Percentiles rank a stretch among this genome's conserved stretches.
Conservation (phyloP, 805 yeast species). For the Komagataella pseudopastoris region DNA sequence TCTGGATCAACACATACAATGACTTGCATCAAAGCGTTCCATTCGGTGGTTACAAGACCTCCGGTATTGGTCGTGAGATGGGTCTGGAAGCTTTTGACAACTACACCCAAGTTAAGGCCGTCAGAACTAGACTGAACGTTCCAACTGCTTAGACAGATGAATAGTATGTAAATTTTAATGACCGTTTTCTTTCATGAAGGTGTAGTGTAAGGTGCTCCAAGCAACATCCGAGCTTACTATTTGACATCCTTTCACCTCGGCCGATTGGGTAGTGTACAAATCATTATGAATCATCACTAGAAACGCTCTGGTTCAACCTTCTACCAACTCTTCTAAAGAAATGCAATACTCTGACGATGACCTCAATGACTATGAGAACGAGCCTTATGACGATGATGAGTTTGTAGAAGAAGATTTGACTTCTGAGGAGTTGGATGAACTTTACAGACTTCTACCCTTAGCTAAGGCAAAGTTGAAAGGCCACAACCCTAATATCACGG, state of each 20-base stretch:
- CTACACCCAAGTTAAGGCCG: constrained; percentile 81
- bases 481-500: constrained; percentile 30
- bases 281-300: background rate
- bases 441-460: constrained; percentile 28
- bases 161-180: background rate
- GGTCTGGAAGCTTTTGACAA: constrained; percentile 78
- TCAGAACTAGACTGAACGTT: constrained; percentile 29
- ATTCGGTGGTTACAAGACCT: constrained; percentile 84
- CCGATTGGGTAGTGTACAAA: background rate
- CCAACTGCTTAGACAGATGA: background rate
- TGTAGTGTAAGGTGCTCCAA: no score
- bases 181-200: background rate
- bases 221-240: background rate
- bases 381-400: constrained; percentile 17
- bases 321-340: background rate
- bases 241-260: background rate
- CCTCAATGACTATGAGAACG: constrained; percentile 1
- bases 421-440: constrained; percentile 27
- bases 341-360: background rate
- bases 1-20: constrained; percentile 86
- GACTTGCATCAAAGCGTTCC: constrained; percentile 82
- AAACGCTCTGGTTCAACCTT: background rate
- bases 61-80: constrained; percentile 91
- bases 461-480: constrained; percentile 22
- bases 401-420: constrained; percentile 25